Percentiles rank a stretch among this genome's conserved stretches.
Evolutionary conservation across 1,284 basidiomycete genomes (phyloP).

Genomic region (Somion occarium): DNA sequence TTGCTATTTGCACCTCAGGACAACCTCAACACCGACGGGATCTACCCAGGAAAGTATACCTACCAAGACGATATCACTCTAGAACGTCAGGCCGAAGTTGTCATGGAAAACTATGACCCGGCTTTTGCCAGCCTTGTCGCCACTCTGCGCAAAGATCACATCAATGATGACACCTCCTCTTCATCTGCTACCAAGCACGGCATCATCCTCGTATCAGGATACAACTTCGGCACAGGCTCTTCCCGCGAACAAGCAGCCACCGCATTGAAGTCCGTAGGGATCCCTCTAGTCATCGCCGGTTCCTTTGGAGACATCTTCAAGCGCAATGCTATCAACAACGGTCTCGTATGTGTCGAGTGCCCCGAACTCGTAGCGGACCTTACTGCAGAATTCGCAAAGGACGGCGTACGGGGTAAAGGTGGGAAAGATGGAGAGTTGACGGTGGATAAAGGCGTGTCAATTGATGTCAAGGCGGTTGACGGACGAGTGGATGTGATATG

Average conservation of each 20-base stretch:
- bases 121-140: slow-evolving; percentile 77
- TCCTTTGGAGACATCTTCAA: slow-evolving; percentile 99
- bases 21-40: slow-evolving; percentile 97
- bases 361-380: slow-evolving; percentile 87
- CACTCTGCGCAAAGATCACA: slow-evolving; percentile 39
- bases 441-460: slow-evolving; percentile 62
- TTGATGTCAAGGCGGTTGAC: slow-evolving; percentile 67
- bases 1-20: slow-evolving; percentile 94
- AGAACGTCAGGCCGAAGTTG: slow-evolving; percentile 91
- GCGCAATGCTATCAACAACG: slow-evolving; percentile 98
- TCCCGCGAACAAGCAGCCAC: slow-evolving; percentile 99
- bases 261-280: slow-evolving; percentile 89
- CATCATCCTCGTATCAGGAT: slow-evolving; percentile 86
- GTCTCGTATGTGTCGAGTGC: slow-evolving; percentile 91
- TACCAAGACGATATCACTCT: slow-evolving; percentile 99
- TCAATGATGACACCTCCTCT: slow-evolving; percentile 11
- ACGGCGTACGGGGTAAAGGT: slow-evolving; percentile 72
- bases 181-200: slow-evolving; percentile 35
- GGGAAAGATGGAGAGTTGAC: slow-evolving; percentile 79
- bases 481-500: slow-evolving; percentile 58
- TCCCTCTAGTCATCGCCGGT: slow-evolving; percentile 92
- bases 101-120: slow-evolving; percentile 99
- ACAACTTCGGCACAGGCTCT: slow-evolving; percentile 98
- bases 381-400: slow-evolving; percentile 69
- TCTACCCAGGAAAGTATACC: slow-evolving; percentile 99